Conservation (phyloP, 2,329 filamentous ascomycete genomes). For the Aureobasidium sp. region DNA sequence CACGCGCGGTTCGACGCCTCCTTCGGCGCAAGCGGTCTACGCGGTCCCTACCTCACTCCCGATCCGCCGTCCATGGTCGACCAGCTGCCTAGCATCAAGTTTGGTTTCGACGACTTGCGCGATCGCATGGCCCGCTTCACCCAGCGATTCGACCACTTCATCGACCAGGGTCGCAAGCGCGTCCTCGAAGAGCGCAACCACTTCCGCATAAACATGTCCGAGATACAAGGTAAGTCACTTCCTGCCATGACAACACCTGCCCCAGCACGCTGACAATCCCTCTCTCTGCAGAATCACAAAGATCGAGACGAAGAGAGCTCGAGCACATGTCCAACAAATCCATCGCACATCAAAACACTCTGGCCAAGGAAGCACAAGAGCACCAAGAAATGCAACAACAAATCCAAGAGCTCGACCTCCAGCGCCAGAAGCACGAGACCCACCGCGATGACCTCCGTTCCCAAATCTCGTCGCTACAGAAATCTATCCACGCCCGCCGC, state of each 20-base stretch:
- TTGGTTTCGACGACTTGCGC: constrained; percentile 91
- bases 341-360: constrained; percentile 59
- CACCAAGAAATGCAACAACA: constrained; percentile 54
- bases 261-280: constrained; percentile 10
- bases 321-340: constrained; percentile 69
- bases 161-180: constrained; percentile 80
- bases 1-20: constrained; percentile 54
- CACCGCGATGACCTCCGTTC: constrained; percentile 47
- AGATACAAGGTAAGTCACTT: constrained; percentile 71
- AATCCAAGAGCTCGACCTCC: constrained; percentile 46
- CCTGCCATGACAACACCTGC: background rate
- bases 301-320: constrained; percentile 80
- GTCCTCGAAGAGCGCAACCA: constrained; percentile 90
- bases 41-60: constrained; percentile 27
- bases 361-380: constrained; percentile 70
- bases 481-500: constrained; percentile 58
- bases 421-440: constrained; percentile 46
- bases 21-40: constrained; percentile 53
- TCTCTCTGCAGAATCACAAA: constrained; percentile 64
- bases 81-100: constrained; percentile 79
- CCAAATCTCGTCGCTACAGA: constrained; percentile 56
- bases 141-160: constrained; percentile 82
- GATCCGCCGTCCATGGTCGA: constrained; percentile 58
- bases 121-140: constrained; percentile 94
- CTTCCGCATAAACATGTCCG: constrained; percentile 81